These are phyloP conservation scores for Mallotus nudiflorus DNA, from an alignment of 345 rosid species.

Conservation along the genomic window DNA sequence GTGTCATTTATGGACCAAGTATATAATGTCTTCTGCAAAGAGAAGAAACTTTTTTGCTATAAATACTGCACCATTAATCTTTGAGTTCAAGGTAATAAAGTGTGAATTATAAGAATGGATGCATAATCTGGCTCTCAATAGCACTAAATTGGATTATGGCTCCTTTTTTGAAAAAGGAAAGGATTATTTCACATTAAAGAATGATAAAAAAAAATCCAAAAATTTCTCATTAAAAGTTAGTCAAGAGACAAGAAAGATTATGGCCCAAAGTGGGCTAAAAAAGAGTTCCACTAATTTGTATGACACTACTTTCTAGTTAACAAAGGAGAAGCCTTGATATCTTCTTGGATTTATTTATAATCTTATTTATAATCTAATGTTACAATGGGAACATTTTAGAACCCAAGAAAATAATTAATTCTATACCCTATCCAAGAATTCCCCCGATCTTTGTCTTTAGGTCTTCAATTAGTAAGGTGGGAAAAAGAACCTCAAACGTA, in stretches of 20 bases:
- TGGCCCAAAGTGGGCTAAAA: conserved; percentile 6
- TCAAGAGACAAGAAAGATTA: background rate
- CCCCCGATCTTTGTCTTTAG: conserved; percentile 83
- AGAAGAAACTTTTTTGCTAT: too few relatives aligned
- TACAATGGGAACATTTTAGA: conserved; percentile 11
- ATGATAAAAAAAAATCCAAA: too few relatives aligned
- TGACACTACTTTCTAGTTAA: conserved; percentile 2
- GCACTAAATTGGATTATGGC: too few relatives aligned
- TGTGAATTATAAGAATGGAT: too few relatives aligned
- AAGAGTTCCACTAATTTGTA: background rate
- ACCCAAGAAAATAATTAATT: background rate
- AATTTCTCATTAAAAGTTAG: background rate
- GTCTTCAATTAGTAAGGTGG: conserved; percentile 67
- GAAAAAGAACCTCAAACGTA: conserved; percentile 89
- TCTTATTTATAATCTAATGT: conserved; percentile 9
- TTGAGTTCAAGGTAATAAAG: too few relatives aligned
- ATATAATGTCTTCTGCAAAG: too few relatives aligned
- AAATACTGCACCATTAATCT: too few relatives aligned
- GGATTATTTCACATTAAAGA: background rate
- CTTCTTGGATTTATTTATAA: background rate
- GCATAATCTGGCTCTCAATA: too few relatives aligned
- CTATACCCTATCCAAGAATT: conserved; percentile 54
- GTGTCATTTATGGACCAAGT: too few relatives aligned
- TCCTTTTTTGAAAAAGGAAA: too few relatives aligned
- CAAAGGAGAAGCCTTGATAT: conserved; percentile 1